A percentile compares a stretch with the other conserved stretches of the same genome.
Evolutionary conservation across 2,329 filamentous ascomycete genomes (phyloP).

Genomic region (Penicillium brevicompactum): DNA sequence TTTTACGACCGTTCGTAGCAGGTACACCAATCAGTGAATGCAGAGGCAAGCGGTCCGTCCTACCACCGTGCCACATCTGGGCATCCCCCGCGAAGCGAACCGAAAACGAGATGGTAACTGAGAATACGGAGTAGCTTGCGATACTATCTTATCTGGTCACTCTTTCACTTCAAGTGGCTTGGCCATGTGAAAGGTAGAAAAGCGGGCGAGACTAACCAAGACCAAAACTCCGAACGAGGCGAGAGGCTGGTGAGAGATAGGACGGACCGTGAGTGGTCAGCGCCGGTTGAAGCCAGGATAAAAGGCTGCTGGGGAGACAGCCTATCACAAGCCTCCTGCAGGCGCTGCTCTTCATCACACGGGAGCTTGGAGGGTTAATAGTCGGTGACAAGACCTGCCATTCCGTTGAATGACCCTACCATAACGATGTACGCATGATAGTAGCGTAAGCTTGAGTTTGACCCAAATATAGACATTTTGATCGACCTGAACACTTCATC

Average conservation of each 20-base stretch:
- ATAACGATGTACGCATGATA: background rate
- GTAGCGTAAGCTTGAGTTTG: background rate
- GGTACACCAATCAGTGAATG: conserved; percentile 6
- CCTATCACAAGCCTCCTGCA: conserved; percentile 34
- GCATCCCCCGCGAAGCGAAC: conserved; percentile 1
- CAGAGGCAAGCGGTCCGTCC: background rate
- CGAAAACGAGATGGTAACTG: background rate
- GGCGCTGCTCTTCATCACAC: conserved; percentile 32
- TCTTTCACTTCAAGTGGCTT: background rate
- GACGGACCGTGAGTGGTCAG: background rate
- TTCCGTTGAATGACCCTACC: background rate
- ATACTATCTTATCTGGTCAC: background rate
- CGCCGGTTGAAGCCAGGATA: conserved; percentile 13
- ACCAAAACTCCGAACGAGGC: background rate
- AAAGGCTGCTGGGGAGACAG: conserved; percentile 9
- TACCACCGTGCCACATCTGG: conserved; percentile 1
- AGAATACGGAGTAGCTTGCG: background rate
- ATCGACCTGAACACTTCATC: conserved; percentile 3
- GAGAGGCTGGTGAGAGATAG: conserved; percentile 15
- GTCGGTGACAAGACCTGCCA: conserved; percentile 2
- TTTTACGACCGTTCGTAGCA: conserved; percentile 6
- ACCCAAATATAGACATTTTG: conserved; percentile 11
- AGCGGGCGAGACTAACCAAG: background rate
- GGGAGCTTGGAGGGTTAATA: background rate
- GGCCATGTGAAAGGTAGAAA: background rate